Evolutionary conservation across 768 basidiomycete genomes (phyloP).

Genomic region (Lanmaoa pseudosensibilis): DNA sequence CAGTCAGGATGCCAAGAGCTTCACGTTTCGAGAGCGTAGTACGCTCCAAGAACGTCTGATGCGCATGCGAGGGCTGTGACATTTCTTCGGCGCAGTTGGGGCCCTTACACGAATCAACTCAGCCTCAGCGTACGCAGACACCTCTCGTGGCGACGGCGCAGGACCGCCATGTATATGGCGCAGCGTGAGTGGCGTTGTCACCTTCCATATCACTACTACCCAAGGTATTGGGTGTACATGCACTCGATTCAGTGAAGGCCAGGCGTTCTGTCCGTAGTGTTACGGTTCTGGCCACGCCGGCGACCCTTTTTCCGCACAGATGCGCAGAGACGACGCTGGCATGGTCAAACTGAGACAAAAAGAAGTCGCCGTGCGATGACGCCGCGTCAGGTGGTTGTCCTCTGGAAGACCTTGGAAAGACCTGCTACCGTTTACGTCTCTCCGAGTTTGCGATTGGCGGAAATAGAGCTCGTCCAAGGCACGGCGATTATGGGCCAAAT

Average conservation of each 20-base stretch:
- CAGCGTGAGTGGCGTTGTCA: too few relatives aligned
- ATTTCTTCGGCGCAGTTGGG: not conserved
- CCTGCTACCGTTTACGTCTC: too few relatives aligned
- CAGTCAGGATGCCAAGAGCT: not conserved
- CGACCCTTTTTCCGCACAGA: not conserved
- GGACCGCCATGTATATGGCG: not conserved
- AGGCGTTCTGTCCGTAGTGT: not conserved
- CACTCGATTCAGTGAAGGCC: not conserved
- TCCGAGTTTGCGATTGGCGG: not conserved
- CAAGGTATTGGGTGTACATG: not conserved
- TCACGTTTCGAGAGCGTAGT: not conserved
- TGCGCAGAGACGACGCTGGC: not conserved
- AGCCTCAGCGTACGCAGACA: not conserved
- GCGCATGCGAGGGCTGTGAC: not conserved
- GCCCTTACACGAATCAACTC: not conserved
- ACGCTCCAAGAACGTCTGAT: not conserved
- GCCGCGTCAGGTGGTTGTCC: too few relatives aligned
- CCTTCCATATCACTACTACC: not conserved
- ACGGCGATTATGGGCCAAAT: not conserved
- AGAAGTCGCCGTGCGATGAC: not conserved
- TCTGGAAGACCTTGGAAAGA: too few relatives aligned
- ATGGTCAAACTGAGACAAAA: not conserved
- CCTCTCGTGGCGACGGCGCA: not conserved
- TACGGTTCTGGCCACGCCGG: not conserved
- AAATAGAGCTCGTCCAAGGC: not conserved